Percentiles rank a stretch among this genome's conserved stretches.
These are phyloP conservation scores for Amanita inopinata DNA, from an alignment of 768 basidiomycete species.

Conservation along the genomic window DNA sequence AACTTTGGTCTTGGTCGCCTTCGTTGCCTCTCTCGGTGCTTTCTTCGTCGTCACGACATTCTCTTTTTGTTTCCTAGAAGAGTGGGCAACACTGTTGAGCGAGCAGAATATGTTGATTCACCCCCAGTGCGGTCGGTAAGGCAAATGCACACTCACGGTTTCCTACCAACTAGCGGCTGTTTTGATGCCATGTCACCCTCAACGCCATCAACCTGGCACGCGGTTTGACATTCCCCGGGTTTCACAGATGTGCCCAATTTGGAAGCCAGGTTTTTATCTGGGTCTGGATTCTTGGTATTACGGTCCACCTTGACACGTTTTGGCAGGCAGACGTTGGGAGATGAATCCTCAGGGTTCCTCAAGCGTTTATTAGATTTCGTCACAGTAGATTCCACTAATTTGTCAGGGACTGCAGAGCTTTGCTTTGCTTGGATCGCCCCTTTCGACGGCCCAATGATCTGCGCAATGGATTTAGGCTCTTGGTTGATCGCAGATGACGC, in stretches of 20 bases:
- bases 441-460: background rate
- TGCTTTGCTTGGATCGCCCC: background rate
- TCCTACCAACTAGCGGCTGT: background rate
- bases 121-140: background rate
- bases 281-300: background rate
- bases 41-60: slow-evolving; percentile 14
- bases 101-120: background rate
- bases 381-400: background rate
- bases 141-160: background rate
- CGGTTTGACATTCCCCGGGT: background rate
- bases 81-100: background rate
- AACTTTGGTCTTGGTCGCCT: slow-evolving; percentile 6
- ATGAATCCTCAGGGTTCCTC: slow-evolving; percentile 4
- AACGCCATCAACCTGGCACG: no score
- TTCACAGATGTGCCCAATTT: background rate
- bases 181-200: background rate
- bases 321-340: background rate
- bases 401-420: background rate
- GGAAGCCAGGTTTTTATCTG: background rate
- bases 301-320: slow-evolving; percentile 1
- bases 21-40: background rate
- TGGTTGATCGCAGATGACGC: background rate
- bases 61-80: slow-evolving; percentile 26
- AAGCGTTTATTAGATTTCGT: slow-evolving; percentile 1
- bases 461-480: background rate